A percentile compares a stretch with the other conserved stretches of the same genome.
These are phyloP conservation scores for Colletotrichum kahawae DNA, from an alignment of 2,329 filamentous ascomycete species.

Conservation along the genomic window DNA sequence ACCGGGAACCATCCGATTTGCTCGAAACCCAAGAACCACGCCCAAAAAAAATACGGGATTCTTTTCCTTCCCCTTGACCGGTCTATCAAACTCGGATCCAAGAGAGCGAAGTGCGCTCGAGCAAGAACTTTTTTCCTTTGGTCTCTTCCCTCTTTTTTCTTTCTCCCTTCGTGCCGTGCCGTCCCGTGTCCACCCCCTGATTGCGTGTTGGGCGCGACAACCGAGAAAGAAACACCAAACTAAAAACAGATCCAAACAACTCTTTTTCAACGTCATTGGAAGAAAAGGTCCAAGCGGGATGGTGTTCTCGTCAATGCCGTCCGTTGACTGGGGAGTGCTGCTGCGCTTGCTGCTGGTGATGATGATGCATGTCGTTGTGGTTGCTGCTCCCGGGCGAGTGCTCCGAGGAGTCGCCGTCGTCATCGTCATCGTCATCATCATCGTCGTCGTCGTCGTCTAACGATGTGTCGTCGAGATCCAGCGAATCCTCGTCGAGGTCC, in stretches of 20 bases:
- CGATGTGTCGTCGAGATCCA: conserved; percentile 4
- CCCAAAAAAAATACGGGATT: not conserved
- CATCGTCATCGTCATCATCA: not conserved
- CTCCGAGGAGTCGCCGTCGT: not conserved
- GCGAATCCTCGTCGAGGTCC: conserved; percentile 14
- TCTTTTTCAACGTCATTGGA: not conserved
- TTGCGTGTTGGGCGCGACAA: not conserved
- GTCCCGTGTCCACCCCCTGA: not conserved
- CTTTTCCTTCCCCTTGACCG: not conserved
- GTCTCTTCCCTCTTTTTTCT: not conserved
- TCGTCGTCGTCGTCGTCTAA: not conserved
- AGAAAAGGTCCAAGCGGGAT: not conserved
- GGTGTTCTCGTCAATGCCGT: not conserved
- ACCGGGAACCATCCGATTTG: conserved; percentile 3
- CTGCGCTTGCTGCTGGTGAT: not conserved
- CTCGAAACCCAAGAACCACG: not conserved
- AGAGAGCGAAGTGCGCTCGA: not conserved
- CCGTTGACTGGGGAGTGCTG: not conserved
- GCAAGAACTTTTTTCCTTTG: not conserved
- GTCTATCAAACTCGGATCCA: not conserved
- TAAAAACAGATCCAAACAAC: not conserved
- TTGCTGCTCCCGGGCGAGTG: not conserved
- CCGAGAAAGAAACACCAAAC: not conserved
- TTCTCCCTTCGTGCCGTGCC: not conserved
- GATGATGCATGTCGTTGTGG: not conserved